phyloP scores from a whole-genome alignment of 228 moss, liverwort and hornwort species.

The Sphagnum fallax region DNA sequence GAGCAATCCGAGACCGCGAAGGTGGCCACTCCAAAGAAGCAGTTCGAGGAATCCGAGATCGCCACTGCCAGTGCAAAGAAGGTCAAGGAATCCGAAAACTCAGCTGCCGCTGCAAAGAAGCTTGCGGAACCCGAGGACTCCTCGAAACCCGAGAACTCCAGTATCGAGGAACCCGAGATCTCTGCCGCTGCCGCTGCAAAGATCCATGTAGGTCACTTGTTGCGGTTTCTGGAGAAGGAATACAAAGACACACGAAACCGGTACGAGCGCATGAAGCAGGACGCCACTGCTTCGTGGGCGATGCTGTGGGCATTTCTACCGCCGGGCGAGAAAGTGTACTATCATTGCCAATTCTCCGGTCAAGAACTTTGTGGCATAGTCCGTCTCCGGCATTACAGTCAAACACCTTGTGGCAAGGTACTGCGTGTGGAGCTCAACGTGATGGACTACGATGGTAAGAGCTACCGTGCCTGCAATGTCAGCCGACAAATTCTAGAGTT shows the following conservation, averaged over 20 bases:
- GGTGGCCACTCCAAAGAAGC: constrained; percentile 2
- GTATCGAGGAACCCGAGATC: too few relatives aligned
- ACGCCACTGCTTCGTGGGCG: constrained; percentile 24
- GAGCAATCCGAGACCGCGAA: neutral
- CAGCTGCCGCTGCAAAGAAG: too few relatives aligned
- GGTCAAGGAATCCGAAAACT: too few relatives aligned
- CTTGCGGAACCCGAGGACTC: too few relatives aligned
- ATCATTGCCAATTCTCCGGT: constrained; percentile 38
- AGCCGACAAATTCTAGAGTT: constrained; percentile 7
- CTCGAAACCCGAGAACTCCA: too few relatives aligned
- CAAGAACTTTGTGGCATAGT: constrained; percentile 39
- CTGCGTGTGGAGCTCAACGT: constrained; percentile 13
- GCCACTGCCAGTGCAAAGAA: too few relatives aligned
- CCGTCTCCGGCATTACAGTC: neutral
- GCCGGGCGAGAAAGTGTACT: constrained; percentile 33
- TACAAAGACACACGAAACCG: constrained; percentile 40
- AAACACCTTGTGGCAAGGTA: neutral
- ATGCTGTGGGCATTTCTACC: constrained; percentile 57
- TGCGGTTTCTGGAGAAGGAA: constrained; percentile 49
- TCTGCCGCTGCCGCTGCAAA: constrained; percentile 8
- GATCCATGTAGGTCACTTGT: constrained; percentile 40
- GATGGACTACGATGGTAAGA: constrained; percentile 36
- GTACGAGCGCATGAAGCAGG: constrained; percentile 32
- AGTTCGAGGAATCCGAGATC: too few relatives aligned
- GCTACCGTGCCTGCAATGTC: constrained; percentile 20